Evolutionary conservation across 257 asterid genomes (phyloP).

Genomic region (Knoxia roxburghii): DNA sequence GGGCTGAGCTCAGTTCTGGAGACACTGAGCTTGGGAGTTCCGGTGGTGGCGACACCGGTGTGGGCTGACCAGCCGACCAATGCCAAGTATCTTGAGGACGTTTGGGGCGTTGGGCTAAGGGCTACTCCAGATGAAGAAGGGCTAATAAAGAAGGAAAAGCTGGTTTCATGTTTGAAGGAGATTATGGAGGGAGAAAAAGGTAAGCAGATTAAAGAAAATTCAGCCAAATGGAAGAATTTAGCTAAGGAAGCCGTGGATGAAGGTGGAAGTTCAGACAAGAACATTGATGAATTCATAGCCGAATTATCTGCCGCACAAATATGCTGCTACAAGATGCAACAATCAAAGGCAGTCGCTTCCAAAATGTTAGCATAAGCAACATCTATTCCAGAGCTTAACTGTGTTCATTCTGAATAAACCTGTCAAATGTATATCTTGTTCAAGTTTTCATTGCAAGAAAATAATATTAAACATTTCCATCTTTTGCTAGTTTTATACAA

Average conservation of each 20-base stretch:
- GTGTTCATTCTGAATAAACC: too few relatives aligned
- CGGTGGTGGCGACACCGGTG: constrained; percentile 57
- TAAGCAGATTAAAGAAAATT: constrained; percentile 36
- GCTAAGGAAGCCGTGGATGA: constrained; percentile 39
- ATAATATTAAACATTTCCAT: too few relatives aligned
- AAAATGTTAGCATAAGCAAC: too few relatives aligned
- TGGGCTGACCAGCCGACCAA: constrained; percentile 59
- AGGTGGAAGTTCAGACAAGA: constrained; percentile 51
- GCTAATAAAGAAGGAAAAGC: constrained; percentile 37
- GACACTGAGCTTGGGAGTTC: constrained; percentile 48
- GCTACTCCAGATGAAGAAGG: constrained; percentile 48
- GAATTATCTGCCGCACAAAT: not conserved
- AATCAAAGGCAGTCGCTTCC: too few relatives aligned
- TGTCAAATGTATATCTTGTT: too few relatives aligned
- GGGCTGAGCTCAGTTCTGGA: constrained; percentile 63
- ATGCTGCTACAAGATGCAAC: too few relatives aligned
- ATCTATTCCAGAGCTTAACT: too few relatives aligned
- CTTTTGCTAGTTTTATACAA: too few relatives aligned
- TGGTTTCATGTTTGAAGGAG: constrained; percentile 33
- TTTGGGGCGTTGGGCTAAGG: constrained; percentile 51
- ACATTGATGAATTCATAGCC: constrained; percentile 37
- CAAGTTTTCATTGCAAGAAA: too few relatives aligned
- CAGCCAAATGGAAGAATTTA: constrained; percentile 34
- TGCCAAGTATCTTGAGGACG: constrained; percentile 49
- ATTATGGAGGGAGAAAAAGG: constrained; percentile 45